phyloP scores from a whole-genome alignment of 441 rosid species.

The Mallotus repandus region DNA sequence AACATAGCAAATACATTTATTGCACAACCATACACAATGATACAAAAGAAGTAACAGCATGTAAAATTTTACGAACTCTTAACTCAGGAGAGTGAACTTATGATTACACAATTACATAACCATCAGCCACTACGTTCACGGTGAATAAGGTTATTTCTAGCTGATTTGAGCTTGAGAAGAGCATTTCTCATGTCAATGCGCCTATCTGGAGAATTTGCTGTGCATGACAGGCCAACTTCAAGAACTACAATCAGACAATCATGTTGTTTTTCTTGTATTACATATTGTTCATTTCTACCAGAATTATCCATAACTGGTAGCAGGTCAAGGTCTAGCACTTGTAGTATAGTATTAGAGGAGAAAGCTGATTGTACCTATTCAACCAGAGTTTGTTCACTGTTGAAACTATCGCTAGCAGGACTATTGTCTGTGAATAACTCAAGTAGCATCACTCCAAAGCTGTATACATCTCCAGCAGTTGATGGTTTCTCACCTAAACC shows the following conservation, averaged over 20 bases:
- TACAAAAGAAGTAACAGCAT: too few relatives aligned
- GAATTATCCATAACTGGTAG: background rate
- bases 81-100: too few relatives aligned
- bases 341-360: slow-evolving; percentile 10
- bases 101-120: too few relatives aligned
- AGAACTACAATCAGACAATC: slow-evolving; percentile 34
- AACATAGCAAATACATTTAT: too few relatives aligned
- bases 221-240: slow-evolving; percentile 44
- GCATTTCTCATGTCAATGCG: slow-evolving; percentile 41
- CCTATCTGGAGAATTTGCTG: slow-evolving; percentile 29
- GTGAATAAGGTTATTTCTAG: slow-evolving; percentile 14
- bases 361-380: slow-evolving; percentile 37
- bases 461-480: slow-evolving; percentile 48
- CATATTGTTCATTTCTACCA: background rate
- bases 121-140: too few relatives aligned
- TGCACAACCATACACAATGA: too few relatives aligned
- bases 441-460: slow-evolving; percentile 50
- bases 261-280: slow-evolving; percentile 9
- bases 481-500: slow-evolving; percentile 45
- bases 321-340: slow-evolving; percentile 38
- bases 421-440: slow-evolving; percentile 47
- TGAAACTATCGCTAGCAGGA: slow-evolving; percentile 38
- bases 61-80: too few relatives aligned
- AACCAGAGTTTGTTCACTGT: slow-evolving; percentile 28
- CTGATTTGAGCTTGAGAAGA: slow-evolving; percentile 28